Evolutionary conservation across 768 basidiomycete species (phyloP), one percentile per base, ranked within the genome.

Genomic region (Trametes cubensis): DNA sequence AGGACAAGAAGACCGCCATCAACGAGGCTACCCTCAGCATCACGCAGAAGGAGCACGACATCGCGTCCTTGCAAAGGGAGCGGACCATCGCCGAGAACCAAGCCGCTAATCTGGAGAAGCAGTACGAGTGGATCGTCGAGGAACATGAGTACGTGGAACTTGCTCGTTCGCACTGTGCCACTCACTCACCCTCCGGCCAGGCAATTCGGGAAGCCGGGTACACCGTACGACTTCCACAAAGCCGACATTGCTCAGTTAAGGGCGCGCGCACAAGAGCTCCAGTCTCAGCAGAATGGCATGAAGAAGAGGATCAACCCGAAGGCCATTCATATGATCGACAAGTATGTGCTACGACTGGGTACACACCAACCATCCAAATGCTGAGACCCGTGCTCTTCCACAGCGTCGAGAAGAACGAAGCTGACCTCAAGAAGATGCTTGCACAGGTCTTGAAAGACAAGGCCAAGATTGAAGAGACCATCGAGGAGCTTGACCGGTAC

Each of bases 221-320:
- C 90, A 7, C 85, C 83, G 13, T 99, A 94, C 71, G 90, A 97
- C 71, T 98, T 97, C 72, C 70, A 74, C 3, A 76, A 79, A 2
- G 77, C 84, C 56, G 85, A 97, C 69, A 82, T 94, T 20, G 74
- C 57, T 2, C 75, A 79, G 52, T 76, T 91, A 64, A 78, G 81
- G 48, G 79, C 84, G 44, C 89, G 87, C 71, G 88, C 88, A 25
- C 77, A 79, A 8, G 90, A 94, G 67, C 80, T 98, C 13, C 88
- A 92, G 66, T 79, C 83, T 20, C 80, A 86, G 48, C 93, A 93
- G 71, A 89, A 88, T 68, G 86, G 87, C 21, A 88, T 94, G 87
- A 95, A 94, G 79, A 94, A 94, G 79, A 97, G 95, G 74, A 82
- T 98, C 69, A 98, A 99, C 68, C 88, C 89, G 3, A 97, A 96